Percentiles rank a stretch among this genome's conserved stretches.
Conservation (phyloP, 176 grass and related monocot species). For the Aegilops tauschii region DNA sequence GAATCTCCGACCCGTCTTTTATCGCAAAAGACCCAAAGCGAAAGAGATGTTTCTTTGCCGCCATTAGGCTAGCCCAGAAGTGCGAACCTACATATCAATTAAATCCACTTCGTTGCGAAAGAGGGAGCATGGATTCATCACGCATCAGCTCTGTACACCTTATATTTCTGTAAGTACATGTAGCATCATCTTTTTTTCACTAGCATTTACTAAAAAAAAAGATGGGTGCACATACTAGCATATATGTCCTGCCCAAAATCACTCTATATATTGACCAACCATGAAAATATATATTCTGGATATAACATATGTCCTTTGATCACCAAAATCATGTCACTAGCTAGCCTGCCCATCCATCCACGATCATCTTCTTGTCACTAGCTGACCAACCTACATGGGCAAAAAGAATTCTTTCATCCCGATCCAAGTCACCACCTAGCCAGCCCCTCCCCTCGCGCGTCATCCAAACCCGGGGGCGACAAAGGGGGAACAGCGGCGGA, state of each 20-base stretch:
- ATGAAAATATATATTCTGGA: neutral
- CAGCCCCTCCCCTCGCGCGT: neutral
- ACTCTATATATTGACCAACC: slow-evolving; percentile 4
- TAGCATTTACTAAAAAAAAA: neutral
- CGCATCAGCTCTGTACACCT: no score
- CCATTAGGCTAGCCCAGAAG: no score
- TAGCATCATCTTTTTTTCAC: no score
- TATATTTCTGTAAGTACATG: no score
- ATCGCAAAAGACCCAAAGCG: no score
- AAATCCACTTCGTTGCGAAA: no score
- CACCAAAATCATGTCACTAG: neutral
- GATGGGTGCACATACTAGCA: neutral
- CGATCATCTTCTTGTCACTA: neutral
- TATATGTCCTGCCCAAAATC: neutral
- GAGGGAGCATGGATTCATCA: no score
- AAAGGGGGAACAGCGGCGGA: slow-evolving; percentile 64
- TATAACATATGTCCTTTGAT: neutral
- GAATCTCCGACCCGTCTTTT: no score
- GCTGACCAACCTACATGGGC: neutral
- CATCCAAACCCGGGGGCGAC: slow-evolving; percentile 56
- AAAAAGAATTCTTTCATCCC: neutral
- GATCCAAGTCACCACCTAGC: neutral
- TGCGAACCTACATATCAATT: no score
- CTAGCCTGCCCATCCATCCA: neutral
- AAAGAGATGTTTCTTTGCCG: no score